Evolutionary conservation across 2,329 filamentous ascomycete genomes (phyloP).

Genomic region (Phaeophleospora eucalypticola): DNA sequence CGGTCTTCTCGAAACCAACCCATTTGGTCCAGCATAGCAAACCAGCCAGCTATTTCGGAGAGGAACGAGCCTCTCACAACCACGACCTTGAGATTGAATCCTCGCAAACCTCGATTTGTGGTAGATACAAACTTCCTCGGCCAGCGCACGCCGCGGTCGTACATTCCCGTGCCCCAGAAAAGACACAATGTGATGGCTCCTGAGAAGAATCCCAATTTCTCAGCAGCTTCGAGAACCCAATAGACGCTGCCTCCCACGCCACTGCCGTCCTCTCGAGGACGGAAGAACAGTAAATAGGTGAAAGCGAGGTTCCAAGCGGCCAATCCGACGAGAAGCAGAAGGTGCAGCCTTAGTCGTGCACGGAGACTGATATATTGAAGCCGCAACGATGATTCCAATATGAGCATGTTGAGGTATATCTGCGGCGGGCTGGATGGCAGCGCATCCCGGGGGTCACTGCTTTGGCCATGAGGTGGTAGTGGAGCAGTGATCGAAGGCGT

Average conservation of each 20-base stretch:
- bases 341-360: conserved; percentile 82
- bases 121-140: conserved; percentile 84
- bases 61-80: conserved; percentile 79
- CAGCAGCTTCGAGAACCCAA: conserved; percentile 86
- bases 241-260: conserved; percentile 92
- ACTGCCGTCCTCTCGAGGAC: conserved; percentile 90
- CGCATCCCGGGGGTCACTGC: conserved; percentile 68
- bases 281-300: conserved; percentile 84
- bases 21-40: conserved; percentile 30
- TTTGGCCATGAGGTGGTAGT: conserved; percentile 32
- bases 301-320: conserved; percentile 78
- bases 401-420: conserved; percentile 96
- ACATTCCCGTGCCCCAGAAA: conserved; percentile 93
- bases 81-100: conserved; percentile 95
- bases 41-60: conserved; percentile 63
- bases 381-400: conserved; percentile 89
- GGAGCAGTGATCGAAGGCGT: conserved; percentile 44
- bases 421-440: conserved; percentile 89
- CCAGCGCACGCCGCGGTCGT: conserved; percentile 93
- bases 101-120: conserved; percentile 82
- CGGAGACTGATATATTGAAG: conserved; percentile 89
- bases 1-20: conserved; percentile 32
- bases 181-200: conserved; percentile 82
- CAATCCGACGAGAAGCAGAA: conserved; percentile 81
- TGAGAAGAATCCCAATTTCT: conserved; percentile 88